phyloP scores from a whole-genome alignment of 495 filamentous ascomycete species.

The Talaromyces adpressus region DNA sequence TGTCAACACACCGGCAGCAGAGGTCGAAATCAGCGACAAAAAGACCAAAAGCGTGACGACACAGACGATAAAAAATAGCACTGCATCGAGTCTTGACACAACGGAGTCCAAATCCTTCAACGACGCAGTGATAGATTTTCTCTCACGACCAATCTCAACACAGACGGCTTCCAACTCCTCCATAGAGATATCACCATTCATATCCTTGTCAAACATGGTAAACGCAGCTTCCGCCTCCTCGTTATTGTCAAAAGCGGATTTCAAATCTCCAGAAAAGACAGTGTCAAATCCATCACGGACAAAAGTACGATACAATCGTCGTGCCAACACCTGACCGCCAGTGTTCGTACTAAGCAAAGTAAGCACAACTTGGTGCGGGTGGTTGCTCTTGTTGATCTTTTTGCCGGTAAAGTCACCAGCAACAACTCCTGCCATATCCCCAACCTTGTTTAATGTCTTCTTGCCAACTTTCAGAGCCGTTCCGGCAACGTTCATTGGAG shows the following conservation, averaged over 20 bases:
- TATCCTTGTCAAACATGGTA: conserved; percentile 88
- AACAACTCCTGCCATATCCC: conserved; percentile 81
- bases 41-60: conserved; percentile 78
- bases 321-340: conserved; percentile 80
- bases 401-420: conserved; percentile 94
- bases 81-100: conserved; percentile 80
- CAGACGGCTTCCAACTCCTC: conserved; percentile 90
- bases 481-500: conserved; percentile 61
- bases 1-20: conserved; percentile 76
- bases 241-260: conserved; percentile 69
- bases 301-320: conserved; percentile 89
- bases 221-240: conserved; percentile 93
- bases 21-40: conserved; percentile 80
- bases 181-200: conserved; percentile 96
- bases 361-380: conserved; percentile 76
- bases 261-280: conserved; percentile 68
- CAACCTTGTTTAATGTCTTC: conserved; percentile 68
- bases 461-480: conserved; percentile 63
- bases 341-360: conserved; percentile 64
- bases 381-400: conserved; percentile 62
- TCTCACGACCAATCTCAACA: conserved; percentile 89
- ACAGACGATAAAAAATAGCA: conserved; percentile 79
- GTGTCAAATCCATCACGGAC: conserved; percentile 66
- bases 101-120: conserved; percentile 94
- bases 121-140: conserved; percentile 90